Conservation (phyloP, 371 early-diverging fungal genomes). For the Saksenaea oblongispora region DNA sequence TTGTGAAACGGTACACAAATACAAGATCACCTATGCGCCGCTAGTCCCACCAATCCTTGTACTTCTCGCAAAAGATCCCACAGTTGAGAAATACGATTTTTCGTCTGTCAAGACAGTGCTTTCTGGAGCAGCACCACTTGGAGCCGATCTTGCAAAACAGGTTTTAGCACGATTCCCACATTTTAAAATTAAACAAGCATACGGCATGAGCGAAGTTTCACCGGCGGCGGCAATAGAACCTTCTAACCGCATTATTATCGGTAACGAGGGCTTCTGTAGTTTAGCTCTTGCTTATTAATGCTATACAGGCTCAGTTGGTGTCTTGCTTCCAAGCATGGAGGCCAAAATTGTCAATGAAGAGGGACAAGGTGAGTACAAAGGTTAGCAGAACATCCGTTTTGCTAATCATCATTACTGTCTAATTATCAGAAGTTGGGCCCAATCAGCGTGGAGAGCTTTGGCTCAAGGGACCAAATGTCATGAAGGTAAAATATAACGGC, state of each 20-base stretch:
- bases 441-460: slow-evolving; percentile 72
- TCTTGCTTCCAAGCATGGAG: slow-evolving; percentile 65
- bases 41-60: slow-evolving; percentile 82
- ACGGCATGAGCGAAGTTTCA: slow-evolving; percentile 70
- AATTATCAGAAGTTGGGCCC: slow-evolving; percentile 51
- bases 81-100: slow-evolving; percentile 67
- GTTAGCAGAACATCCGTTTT: background rate
- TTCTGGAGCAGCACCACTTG: slow-evolving; percentile 85
- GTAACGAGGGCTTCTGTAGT: slow-evolving; percentile 4
- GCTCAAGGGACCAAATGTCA: slow-evolving; percentile 78
- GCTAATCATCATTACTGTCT: slow-evolving; percentile 22
- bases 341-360: slow-evolving; percentile 70
- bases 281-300: too few relatives aligned
- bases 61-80: slow-evolving; percentile 61
- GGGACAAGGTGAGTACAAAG: slow-evolving; percentile 48
- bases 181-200: slow-evolving; percentile 44
- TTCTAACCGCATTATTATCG: slow-evolving; percentile 7
- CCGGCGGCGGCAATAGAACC: slow-evolving; percentile 27
- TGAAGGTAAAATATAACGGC: slow-evolving; percentile 41
- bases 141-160: slow-evolving; percentile 48
- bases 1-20: slow-evolving; percentile 54
- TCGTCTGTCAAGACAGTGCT: slow-evolving; percentile 57
- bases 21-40: slow-evolving; percentile 60
- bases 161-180: slow-evolving; percentile 49
- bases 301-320: slow-evolving; percentile 66